Base-by-base conservation (phyloP, 352 stramenopile species). In the Salisapilia sapeloensis region DNA sequence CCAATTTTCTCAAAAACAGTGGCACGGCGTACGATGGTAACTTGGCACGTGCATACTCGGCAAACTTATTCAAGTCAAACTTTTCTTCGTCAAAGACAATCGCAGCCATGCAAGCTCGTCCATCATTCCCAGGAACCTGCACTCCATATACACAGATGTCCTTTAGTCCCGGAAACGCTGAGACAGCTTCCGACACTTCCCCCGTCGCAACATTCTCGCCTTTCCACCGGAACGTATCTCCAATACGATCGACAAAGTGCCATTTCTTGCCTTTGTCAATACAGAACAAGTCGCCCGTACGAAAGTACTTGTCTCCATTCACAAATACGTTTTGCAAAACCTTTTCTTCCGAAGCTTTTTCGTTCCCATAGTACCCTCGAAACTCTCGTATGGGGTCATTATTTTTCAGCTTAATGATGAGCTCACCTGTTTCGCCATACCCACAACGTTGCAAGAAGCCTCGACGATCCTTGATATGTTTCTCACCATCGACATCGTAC, bases 151-250 rank as follows among this genome's bases (percentile, higher is more conserved):
- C 55, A 37, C 69, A 84, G n/a, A 82, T 57, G 17, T 83, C 70
- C 15, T 64, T 62, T 29, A 94, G 46, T 1, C 66, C 70, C 1
- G 66, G 56, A 37, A 89, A 92, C 35, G 65, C 53, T 19, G 63
- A 67, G 14, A 96, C 48, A 2, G 70, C 70, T 27, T 89, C 58
- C 0, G 65, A 56, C 6, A 96, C 80, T 46, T 96, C 80, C 32
- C 76, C 90, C 2, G 84, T 95, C 24, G 76, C 70, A 11, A 94
- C 78, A 38, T 95, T 96, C 39, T 96, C 84, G 15, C 85, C 85
- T 34, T 95, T 96, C 80, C 84, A 96, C 11, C 85, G 69, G 45
- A 94, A 96, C 12, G 84, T 96, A 41, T 96, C 85, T 15, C 85
- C 85, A 11, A 95, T 67, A 12, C 85, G 72, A 36, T 96, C 86